Conservation (phyloP, 352 stramenopile genomes). For the Pythium utonaiense region DNA sequence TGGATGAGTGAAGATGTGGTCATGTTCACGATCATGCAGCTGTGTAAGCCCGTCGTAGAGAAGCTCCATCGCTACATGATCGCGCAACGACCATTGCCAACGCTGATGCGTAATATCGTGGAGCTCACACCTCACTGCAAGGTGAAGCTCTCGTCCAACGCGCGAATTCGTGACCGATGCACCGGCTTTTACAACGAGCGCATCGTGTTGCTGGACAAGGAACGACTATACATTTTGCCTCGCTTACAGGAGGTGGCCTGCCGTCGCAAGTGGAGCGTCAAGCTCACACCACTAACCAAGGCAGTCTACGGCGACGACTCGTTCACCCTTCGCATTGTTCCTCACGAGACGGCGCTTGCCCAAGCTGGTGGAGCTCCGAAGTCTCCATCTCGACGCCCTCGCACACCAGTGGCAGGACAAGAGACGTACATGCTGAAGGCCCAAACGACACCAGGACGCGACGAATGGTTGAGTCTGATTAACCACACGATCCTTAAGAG, state of each 20-base stretch:
- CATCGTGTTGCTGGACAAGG: conserved; percentile 67
- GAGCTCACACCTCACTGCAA: conserved; percentile 75
- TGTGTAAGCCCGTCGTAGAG: conserved; percentile 81
- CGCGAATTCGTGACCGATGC: conserved; percentile 71
- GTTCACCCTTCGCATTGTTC: conserved; percentile 75
- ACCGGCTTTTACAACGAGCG: conserved; percentile 74
- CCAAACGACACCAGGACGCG: conserved; percentile 51
- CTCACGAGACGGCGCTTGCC: conserved; percentile 29
- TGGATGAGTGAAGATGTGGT: conserved; percentile 88
- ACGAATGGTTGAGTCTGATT: conserved; percentile 67
- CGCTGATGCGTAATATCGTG: conserved; percentile 70
- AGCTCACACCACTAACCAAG: conserved; percentile 44
- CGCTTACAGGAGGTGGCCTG: conserved; percentile 64
- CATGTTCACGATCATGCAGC: conserved; percentile 82
- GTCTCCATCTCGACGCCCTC: conserved; percentile 28
- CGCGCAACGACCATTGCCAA: conserved; percentile 63
- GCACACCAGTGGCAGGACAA: conserved; percentile 18
- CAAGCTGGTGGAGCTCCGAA: conserved; percentile 4
- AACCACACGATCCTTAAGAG: conserved; percentile 41
- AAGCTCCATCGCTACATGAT: conserved; percentile 82
- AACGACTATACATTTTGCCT: conserved; percentile 64
- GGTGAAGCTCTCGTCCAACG: conserved; percentile 62
- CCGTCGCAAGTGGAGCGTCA: conserved; percentile 63
- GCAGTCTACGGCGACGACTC: conserved; percentile 75
- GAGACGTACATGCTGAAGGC: conserved; percentile 59